Conservation (phyloP, 345 rosid species). For the Noccaea bulbosa region DNA sequence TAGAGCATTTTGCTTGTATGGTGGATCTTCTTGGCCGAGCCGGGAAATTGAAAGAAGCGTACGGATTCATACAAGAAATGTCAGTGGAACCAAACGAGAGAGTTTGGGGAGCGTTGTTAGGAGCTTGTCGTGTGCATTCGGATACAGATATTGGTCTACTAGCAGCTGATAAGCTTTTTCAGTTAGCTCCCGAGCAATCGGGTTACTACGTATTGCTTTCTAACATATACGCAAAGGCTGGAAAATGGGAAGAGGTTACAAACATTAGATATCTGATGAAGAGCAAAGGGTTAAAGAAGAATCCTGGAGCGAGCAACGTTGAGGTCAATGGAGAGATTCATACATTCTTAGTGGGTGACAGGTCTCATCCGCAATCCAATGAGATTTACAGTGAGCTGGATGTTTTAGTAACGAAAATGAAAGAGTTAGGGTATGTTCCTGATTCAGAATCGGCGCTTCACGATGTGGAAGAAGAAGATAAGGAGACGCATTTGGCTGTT, state of each 20-base stretch:
- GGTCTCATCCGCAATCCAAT: conserved; percentile 52
- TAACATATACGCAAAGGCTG: conserved; percentile 78
- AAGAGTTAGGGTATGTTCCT: conserved; percentile 65
- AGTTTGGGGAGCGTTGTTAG: conserved; percentile 77
- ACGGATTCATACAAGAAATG: conserved; percentile 56
- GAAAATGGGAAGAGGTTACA: conserved; percentile 71
- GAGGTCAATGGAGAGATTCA: conserved; percentile 56
- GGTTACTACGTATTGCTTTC: conserved; percentile 78
- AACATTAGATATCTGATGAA: conserved; percentile 62
- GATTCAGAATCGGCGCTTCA: conserved; percentile 72
- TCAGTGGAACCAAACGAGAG: conserved; percentile 65
- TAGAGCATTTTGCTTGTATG: conserved; percentile 80
- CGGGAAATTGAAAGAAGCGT: conserved; percentile 68
- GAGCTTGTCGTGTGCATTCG: conserved; percentile 64
- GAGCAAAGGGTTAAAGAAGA: conserved; percentile 61
- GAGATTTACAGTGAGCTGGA: conserved; percentile 59
- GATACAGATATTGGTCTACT: conserved; percentile 62
- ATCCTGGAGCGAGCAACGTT: conserved; percentile 68
- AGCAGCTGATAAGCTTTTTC: conserved; percentile 69
- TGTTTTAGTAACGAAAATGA: conserved; percentile 65
- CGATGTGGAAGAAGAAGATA: conserved; percentile 84
- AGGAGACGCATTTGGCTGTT: conserved; percentile 70
- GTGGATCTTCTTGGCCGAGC: conserved; percentile 78
- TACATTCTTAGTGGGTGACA: conserved; percentile 72
- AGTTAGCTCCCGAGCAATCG: conserved; percentile 62